Evolutionary conservation across 148 eudicot species (phyloP).

Genomic region (Chenopodium quinoa): DNA sequence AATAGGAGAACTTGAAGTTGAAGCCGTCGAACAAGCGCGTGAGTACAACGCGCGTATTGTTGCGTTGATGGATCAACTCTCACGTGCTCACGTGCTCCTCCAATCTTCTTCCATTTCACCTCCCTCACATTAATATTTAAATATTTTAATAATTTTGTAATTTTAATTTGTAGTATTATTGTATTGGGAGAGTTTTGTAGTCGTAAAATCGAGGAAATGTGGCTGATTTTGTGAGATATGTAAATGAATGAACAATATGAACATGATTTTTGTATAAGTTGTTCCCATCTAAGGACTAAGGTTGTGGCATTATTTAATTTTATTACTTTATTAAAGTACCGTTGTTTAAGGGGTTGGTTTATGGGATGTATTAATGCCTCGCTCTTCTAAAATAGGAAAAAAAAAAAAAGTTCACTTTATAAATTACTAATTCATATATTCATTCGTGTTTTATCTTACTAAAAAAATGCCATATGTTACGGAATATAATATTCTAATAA

Average conservation of each 20-base stretch:
- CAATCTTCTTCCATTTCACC: constrained; percentile 12
- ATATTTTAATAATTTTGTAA: too few species aligned
- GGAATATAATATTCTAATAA: too few species aligned
- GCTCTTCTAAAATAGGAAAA: too few species aligned
- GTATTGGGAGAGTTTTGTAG: not conserved
- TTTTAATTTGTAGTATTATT: too few species aligned
- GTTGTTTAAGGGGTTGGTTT: too few species aligned
- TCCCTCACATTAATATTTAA: not conserved
- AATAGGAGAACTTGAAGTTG: constrained; percentile 71
- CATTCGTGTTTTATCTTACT: too few species aligned
- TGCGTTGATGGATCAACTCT: constrained; percentile 54
- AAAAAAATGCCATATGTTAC: too few species aligned
- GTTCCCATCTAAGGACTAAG: not conserved
- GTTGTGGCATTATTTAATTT: too few species aligned
- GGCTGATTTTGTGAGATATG: not conserved
- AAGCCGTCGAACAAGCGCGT: constrained; percentile 58
- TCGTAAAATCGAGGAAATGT: not conserved
- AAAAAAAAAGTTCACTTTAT: too few species aligned
- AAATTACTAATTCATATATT: too few species aligned
- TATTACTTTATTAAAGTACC: too few species aligned
- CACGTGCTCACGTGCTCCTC: constrained; percentile 19
- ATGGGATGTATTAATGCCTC: too few species aligned
- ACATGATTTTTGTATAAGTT: not conserved
- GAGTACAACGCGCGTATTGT: constrained; percentile 34
- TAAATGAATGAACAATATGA: not conserved